Evolutionary conservation across 176 grass and related monocot genomes (phyloP).

Genomic region (Hordeum vulgare): DNA sequence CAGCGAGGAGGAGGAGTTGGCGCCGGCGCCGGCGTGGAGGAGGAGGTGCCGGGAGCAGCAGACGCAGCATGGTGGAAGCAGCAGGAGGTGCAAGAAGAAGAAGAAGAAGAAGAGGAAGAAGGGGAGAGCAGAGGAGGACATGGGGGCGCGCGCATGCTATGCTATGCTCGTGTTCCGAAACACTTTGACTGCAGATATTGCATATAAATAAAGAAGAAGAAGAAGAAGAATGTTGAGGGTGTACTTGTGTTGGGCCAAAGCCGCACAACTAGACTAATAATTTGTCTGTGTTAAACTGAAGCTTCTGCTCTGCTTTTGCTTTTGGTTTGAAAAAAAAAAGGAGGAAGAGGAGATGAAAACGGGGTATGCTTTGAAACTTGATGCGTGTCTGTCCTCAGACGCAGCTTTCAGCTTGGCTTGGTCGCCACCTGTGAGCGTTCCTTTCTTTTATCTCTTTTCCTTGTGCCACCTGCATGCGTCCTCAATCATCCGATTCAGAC

Average conservation of each 20-base stretch:
- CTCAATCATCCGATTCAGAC: no score
- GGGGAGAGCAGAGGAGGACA: not conserved
- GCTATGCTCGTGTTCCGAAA: no score
- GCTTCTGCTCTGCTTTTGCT: no score
- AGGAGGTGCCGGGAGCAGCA: not conserved
- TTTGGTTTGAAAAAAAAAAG: no score
- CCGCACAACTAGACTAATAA: not conserved
- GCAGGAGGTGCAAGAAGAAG: not conserved
- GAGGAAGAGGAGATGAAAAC: no score
- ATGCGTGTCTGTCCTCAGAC: no score
- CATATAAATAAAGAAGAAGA: not conserved
- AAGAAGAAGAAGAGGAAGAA: not conserved
- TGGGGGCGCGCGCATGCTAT: not conserved
- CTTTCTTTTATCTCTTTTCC: no score
- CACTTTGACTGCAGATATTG: not conserved
- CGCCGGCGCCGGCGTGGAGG: not conserved
- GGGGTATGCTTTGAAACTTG: no score
- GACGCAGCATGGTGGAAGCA: not conserved
- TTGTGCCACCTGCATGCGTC: no score
- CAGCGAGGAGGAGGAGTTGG: not conserved
- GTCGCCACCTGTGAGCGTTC: no score
- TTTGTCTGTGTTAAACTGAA: no score
- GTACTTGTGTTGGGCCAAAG: not conserved
- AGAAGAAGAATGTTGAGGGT: not conserved
- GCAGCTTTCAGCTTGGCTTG: no score